A percentile compares a stretch with the other conserved stretches of the same genome.
Conservation (phyloP, 768 basidiomycete genomes). For the Naematelia encephala region DNA sequence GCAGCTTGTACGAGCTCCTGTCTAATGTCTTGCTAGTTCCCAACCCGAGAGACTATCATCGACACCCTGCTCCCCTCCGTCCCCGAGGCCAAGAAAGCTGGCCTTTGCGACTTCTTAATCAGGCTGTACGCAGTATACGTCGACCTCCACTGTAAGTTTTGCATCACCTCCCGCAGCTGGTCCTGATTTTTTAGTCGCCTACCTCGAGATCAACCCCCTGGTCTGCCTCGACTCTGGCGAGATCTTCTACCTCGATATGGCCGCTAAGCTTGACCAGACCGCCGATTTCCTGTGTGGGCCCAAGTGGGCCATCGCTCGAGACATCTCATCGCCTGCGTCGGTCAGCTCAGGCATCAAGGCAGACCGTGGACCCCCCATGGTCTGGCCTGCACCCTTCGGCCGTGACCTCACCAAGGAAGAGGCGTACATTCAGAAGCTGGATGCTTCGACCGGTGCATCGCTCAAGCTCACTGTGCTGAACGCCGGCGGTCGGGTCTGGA, state of each 20-base stretch:
- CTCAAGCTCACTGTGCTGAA: constrained; percentile 97
- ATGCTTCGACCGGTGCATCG: constrained; percentile 93
- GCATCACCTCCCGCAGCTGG: background rate
- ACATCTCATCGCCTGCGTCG: constrained; percentile 69
- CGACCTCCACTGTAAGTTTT: constrained; percentile 73
- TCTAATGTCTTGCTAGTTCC: constrained; percentile 57
- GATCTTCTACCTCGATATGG: constrained; percentile 98
- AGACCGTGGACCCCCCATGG: constrained; percentile 96
- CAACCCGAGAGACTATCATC: constrained; percentile 72
- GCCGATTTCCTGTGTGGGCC: constrained; percentile 97
- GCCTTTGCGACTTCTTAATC: constrained; percentile 89
- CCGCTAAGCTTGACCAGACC: constrained; percentile 98
- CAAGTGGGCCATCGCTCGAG: constrained; percentile 97
- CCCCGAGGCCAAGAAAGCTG: constrained; percentile 76
- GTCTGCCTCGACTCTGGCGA: constrained; percentile 84
- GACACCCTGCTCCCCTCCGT: constrained; percentile 76
- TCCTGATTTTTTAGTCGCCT: constrained; percentile 60
- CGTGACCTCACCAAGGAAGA: constrained; percentile 98
- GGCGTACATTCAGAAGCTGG: constrained; percentile 98
- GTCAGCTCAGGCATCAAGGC: constrained; percentile 60
- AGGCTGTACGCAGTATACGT: constrained; percentile 96
- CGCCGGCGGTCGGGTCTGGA: constrained; percentile 93
- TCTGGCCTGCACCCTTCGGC: constrained; percentile 81
- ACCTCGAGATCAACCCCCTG: constrained; percentile 99
- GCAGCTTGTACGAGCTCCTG: background rate